Base-by-base conservation (phyloP, 345 rosid genomes). In the Gossypioides kirkii region DNA sequence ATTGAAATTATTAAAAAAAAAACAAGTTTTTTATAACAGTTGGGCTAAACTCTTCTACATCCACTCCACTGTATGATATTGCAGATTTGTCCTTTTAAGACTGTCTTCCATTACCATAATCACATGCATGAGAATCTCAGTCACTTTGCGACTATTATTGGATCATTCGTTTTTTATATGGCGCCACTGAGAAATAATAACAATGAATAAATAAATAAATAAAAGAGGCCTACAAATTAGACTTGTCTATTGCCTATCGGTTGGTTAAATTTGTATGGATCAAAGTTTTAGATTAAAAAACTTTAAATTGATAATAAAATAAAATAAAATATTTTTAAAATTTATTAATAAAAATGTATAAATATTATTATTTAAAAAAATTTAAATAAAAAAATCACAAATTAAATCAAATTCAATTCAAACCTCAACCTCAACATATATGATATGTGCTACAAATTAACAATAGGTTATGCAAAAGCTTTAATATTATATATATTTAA, bases 51-150 rank as follows among this genome's bases (percentile, higher is more conserved):
- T 9, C 14, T 22, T 32, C 4, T 23, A 56, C 14, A 4, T 59
- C 41, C n/a, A 59, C 26, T 59, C 28, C 14, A 38, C 6, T 59
- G 7, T 59, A 26, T 59, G 41, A 59, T 59, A 4, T 32, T 59
- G 38, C 18, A 13, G 1, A 60, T 25, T 60, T 60, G 6, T 0
- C 41, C 18, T 26, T 26, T 59, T 32, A 18, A 38, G 26, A 2
- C 69, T 20, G 69, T 20, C 70, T 45, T 13, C 54, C 70, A 45
- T 66, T 45, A 66, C 14, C 70, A 45, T 66, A 45, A 65, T 65
- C 47, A 65, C 70, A 45, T 65, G 18, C 8, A 22, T 1, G 70
- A 66, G 43, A 66, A 23, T 45, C 17, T 45, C 49, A 12, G 18
- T 50, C 18, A 43, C 38, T 43, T 45, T 22, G 47, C 68, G 28